A percentile compares a stretch with the other conserved stretches of the same genome.
Conservation (phyloP, 2,329 filamentous ascomycete species). For the Didymosphaeria variabile region DNA sequence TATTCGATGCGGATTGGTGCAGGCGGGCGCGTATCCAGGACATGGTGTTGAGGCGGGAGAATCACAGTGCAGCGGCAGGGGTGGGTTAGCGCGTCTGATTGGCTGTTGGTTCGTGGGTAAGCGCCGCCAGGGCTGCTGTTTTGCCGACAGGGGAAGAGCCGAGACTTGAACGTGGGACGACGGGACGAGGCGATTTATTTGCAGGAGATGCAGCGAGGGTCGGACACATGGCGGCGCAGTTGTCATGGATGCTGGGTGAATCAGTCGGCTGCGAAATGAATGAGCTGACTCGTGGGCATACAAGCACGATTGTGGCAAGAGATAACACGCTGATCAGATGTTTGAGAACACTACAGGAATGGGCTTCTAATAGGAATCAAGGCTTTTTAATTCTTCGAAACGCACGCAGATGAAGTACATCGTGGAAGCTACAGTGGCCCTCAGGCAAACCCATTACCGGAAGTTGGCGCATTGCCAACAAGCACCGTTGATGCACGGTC, state of each 20-base stretch:
- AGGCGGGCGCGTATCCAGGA: conserved; percentile 39
- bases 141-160: conserved; percentile 34
- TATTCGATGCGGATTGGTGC: conserved; percentile 42
- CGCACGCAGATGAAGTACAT: too few species aligned
- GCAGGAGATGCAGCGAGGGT: not conserved
- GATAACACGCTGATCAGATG: not conserved
- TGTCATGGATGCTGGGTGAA: conserved; percentile 12
- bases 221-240: conserved; percentile 25
- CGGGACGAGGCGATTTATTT: conserved; percentile 17
- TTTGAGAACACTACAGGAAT: not conserved
- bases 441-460: too few species aligned
- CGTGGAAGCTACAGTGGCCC: too few species aligned
- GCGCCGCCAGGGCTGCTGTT: conserved; percentile 36
- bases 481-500: too few species aligned
- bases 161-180: conserved; percentile 20
- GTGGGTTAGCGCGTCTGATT: conserved; percentile 31
- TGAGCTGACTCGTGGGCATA: not conserved
- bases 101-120: conserved; percentile 30
- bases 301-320: not conserved
- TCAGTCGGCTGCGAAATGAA: not conserved
- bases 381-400: too few species aligned
- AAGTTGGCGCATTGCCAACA: too few species aligned
- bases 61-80: conserved; percentile 42
- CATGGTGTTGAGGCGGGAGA: conserved; percentile 36
- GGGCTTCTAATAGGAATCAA: too few species aligned